phyloP scores from a whole-genome alignment of 495 filamentous ascomycete genomes.

The Penicillium verhagenii region DNA sequence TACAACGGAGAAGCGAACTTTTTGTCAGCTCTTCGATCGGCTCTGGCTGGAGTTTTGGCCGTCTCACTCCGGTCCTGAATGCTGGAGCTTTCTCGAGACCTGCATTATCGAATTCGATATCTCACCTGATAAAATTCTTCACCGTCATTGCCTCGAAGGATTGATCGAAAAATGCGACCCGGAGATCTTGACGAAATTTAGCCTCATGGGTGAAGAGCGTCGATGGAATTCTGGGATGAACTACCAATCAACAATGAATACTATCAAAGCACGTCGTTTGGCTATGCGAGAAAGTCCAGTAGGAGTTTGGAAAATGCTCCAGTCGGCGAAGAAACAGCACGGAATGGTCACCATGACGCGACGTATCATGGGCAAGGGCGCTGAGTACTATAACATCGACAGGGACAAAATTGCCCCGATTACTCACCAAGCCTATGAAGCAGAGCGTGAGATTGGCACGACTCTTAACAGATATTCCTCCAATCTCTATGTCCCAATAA shows the following conservation, averaged over 20 bases:
- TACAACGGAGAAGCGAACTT: constrained; percentile 28
- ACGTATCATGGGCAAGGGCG: constrained; percentile 34
- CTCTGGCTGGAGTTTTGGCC: constrained; percentile 48
- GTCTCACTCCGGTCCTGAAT: constrained; percentile 31
- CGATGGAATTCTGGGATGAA: constrained; percentile 35
- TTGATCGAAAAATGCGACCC: constrained; percentile 38
- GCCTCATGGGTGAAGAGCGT: constrained; percentile 25
- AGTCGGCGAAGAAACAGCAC: constrained; percentile 37
- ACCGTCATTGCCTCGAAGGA: constrained; percentile 43
- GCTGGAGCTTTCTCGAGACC: constrained; percentile 34
- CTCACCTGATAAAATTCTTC: constrained; percentile 39
- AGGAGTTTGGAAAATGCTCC: constrained; percentile 46
- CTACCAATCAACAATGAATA: constrained; percentile 26
- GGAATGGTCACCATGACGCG: constrained; percentile 32
- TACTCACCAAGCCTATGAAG: constrained; percentile 11
- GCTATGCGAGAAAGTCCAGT: constrained; percentile 36
- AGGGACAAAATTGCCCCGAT: constrained; percentile 15
- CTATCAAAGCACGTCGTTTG: constrained; percentile 29
- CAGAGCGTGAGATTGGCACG: constrained; percentile 27
- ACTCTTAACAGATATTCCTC: constrained; percentile 29
- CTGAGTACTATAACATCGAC: constrained; percentile 10
- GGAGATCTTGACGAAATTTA: constrained; percentile 29
- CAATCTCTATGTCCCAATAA: constrained; percentile 33
- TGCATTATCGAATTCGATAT: constrained; percentile 38
- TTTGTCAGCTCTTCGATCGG: constrained; percentile 37